These are phyloP conservation scores for Lachancea sp. DNA, from an alignment of 805 yeast species.

Conservation along the genomic window DNA sequence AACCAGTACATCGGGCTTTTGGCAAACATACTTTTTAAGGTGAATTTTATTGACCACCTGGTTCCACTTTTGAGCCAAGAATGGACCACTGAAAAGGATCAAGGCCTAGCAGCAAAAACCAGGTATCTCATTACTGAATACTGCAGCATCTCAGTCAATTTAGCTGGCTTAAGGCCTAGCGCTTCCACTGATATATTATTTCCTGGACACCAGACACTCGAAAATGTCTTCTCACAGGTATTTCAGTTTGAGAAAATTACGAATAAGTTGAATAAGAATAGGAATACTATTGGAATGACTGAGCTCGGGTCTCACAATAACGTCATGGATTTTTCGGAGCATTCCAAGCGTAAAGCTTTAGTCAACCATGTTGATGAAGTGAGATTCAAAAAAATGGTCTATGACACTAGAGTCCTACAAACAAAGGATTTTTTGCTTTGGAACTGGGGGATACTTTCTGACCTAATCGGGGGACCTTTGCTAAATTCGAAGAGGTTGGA, in stretches of 20 bases:
- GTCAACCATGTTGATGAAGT: constrained; percentile 48
- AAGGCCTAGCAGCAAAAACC: constrained; percentile 48
- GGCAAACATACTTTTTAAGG: constrained; percentile 46
- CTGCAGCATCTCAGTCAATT: constrained; percentile 43
- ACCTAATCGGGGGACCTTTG: constrained; percentile 80
- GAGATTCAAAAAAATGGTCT: constrained; percentile 58
- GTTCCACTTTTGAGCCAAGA: constrained; percentile 35
- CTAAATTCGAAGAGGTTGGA: constrained; percentile 64
- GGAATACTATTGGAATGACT: constrained; percentile 34
- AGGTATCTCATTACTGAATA: constrained; percentile 60
- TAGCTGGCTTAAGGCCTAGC: constrained; percentile 34
- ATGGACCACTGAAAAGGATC: constrained; percentile 34
- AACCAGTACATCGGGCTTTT: constrained; percentile 66
- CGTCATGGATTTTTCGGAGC: constrained; percentile 21
- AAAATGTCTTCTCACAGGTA: constrained; percentile 17
- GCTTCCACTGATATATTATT: neutral
- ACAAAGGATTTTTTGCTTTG: constrained; percentile 77
- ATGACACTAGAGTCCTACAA: constrained; percentile 62
- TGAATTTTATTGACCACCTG: constrained; percentile 48
- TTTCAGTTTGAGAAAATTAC: constrained; percentile 45
- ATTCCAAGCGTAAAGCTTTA: constrained; percentile 21
- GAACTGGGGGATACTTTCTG: constrained; percentile 76
- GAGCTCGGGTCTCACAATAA: constrained; percentile 22
- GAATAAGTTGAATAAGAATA: constrained; percentile 35
- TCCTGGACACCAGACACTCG: constrained; percentile 5